Evolutionary conservation across 257 asterid genomes (phyloP), one percentile per base, ranked within the genome.

Genomic region (Striga asiatica): DNA sequence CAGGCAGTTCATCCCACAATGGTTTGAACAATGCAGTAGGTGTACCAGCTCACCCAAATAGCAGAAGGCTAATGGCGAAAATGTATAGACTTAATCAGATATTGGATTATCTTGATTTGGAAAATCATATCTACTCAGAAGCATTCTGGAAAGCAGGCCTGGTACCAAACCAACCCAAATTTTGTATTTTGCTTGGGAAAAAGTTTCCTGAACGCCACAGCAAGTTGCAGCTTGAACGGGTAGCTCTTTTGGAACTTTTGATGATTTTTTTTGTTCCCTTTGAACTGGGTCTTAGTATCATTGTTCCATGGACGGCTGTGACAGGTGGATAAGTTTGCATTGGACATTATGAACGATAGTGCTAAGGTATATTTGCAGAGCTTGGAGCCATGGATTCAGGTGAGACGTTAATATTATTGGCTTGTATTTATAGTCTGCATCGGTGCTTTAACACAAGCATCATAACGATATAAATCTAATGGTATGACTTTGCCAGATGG

Each of bases 341-440:
- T 87, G 85, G 98, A 92, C 69, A 74, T 84, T 22, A 82, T 88
- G 82, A 82, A 61, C 67, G 93, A 84, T 37, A 82, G 79, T 20
- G 97, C 94, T 14, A 95, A 88, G 74, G 85, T 85, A 68, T 85
- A 79, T 75, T 52, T 91, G 32, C 95, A 81, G 83, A 87, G 85
- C 84, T 73, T 91, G 84, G 98, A 91, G 73, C 97, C 93, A 50
- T 87, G 98, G 98, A 69, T 91, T 68, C 94, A 83, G 86, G 96
- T 89, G 55, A 58, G 46, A 12, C 41, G 27, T 62, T 43, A 42
- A 8, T 50, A 1, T 11, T 54, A 34, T 55, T 34, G 38, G 27
- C 66, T 28, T 60, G 34, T 51, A 23, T 50, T 31, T 46, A 22
- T 21, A 60, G 28, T 43, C 34, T 32, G 13, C 34, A 18, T 52